These are phyloP conservation scores for Buddleja alternifolia DNA, from an alignment of 257 asterid species.

Conservation along the genomic window DNA sequence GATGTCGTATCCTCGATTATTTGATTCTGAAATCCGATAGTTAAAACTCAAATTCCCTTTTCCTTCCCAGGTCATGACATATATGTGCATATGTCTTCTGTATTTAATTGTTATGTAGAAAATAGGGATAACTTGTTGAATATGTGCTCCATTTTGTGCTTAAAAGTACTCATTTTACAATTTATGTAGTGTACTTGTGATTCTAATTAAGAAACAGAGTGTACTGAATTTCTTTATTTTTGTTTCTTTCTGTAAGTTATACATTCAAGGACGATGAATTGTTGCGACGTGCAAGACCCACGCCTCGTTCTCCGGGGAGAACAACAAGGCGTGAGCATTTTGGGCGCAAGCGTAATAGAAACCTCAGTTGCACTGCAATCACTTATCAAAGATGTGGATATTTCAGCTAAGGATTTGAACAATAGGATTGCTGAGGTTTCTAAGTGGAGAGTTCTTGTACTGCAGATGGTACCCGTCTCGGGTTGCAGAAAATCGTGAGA, in stretches of 20 bases:
- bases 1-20: no score
- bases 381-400: slow-evolving; percentile 49
- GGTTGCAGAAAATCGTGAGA: slow-evolving; percentile 67
- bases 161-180: no score
- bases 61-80: no score
- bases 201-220: no score
- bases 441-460: slow-evolving; percentile 60
- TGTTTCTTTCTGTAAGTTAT: slow-evolving; percentile 50
- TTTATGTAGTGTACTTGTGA: no score
- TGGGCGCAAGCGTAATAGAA: slow-evolving; percentile 60
- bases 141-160: no score
- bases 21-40: no score
- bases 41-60: no score
- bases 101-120: no score
- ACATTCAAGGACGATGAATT: slow-evolving; percentile 55
- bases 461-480: slow-evolving; percentile 54
- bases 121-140: no score
- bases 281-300: slow-evolving; percentile 74
- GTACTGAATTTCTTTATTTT: no score
- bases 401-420: slow-evolving; percentile 61
- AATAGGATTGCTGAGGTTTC: slow-evolving; percentile 39
- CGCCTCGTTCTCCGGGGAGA: slow-evolving; percentile 78
- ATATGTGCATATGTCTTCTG: no score
- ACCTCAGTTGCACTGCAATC: slow-evolving; percentile 45
- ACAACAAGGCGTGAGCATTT: slow-evolving; percentile 71